phyloP scores from a whole-genome alignment of 2,329 filamentous ascomycete species.

The Pseudopyricularia javanii region DNA sequence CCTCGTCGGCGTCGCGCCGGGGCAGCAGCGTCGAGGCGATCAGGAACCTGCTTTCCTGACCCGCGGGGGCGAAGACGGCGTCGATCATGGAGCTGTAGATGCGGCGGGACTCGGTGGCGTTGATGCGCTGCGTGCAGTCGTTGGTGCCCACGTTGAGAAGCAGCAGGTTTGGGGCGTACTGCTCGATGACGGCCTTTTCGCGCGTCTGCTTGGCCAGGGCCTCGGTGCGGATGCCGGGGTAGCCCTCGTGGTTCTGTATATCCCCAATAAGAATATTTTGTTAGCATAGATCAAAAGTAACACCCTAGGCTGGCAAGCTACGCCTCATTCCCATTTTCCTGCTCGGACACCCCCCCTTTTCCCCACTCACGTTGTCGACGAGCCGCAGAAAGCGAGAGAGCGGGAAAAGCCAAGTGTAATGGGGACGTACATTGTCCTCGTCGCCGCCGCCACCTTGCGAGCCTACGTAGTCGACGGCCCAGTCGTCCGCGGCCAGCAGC shows the following conservation, averaged over 20 bases:
- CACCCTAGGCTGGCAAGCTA: no score
- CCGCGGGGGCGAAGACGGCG: not conserved
- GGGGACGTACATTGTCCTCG: not conserved
- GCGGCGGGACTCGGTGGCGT: not conserved
- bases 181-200: not conserved
- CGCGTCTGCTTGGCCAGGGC: not conserved
- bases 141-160: conserved; percentile 4
- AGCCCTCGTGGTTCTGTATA: conserved; percentile 2
- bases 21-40: conserved; percentile 3
- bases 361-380: no score
- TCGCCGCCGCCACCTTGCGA: not conserved
- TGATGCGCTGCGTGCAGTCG: conserved; percentile 1
- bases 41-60: not conserved
- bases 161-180: conserved; percentile 2
- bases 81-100: conserved; percentile 3
- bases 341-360: no score
- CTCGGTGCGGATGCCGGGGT: conserved; percentile 2
- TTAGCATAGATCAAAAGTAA: no score
- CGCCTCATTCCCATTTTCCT: no score
- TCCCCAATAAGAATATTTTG: not conserved
- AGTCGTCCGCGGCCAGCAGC: not conserved
- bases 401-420: not conserved
- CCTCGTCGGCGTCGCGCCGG: not conserved
- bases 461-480: conserved; percentile 1
- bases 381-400: not conserved